phyloP scores from a whole-genome alignment of 306 rosid genomes.

The Rosa lucieae region DNA sequence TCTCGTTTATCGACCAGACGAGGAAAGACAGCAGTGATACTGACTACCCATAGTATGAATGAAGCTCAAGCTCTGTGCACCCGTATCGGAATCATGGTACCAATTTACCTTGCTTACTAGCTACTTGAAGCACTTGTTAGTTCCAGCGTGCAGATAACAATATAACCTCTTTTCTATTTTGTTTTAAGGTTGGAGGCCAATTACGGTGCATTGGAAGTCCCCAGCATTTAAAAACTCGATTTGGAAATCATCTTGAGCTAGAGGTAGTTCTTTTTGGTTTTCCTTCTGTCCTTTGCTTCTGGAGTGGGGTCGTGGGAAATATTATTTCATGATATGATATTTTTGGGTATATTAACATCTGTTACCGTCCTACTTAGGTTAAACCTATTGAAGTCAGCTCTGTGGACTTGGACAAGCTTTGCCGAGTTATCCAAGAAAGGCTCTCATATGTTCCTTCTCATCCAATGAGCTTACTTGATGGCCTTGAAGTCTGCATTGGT shows the following conservation, averaged over 20 bases:
- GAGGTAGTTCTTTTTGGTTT: slow-evolving; percentile 52
- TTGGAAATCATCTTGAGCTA: slow-evolving; percentile 87
- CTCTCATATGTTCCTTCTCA: slow-evolving; percentile 66
- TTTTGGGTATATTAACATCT: slow-evolving; percentile 8
- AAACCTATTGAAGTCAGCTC: slow-evolving; percentile 83
- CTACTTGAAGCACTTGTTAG: slow-evolving; percentile 25
- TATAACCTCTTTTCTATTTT: slow-evolving; percentile 24
- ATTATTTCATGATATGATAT: slow-evolving; percentile 10
- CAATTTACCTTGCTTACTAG: slow-evolving; percentile 19
- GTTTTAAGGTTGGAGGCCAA: slow-evolving; percentile 81
- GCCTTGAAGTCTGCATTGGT: slow-evolving; percentile 89
- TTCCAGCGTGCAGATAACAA: slow-evolving; percentile 9
- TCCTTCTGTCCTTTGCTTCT: not conserved
- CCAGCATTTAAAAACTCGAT: slow-evolving; percentile 88
- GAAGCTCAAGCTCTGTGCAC: slow-evolving; percentile 99
- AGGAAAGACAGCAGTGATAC: slow-evolving; percentile 95
- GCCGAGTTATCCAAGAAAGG: slow-evolving; percentile 61
- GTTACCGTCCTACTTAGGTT: slow-evolving; percentile 44
- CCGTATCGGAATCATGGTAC: slow-evolving; percentile 93
- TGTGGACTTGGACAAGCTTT: slow-evolving; percentile 66
- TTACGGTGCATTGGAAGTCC: slow-evolving; percentile 93
- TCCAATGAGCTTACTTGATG: slow-evolving; percentile 76
- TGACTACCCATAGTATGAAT: slow-evolving; percentile 95
- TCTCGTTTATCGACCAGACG: slow-evolving; percentile 85
- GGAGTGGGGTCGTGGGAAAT: not conserved